Evolutionary conservation across 345 rosid genomes (phyloP).

Genomic region (Eucalyptus cloeziana): DNA sequence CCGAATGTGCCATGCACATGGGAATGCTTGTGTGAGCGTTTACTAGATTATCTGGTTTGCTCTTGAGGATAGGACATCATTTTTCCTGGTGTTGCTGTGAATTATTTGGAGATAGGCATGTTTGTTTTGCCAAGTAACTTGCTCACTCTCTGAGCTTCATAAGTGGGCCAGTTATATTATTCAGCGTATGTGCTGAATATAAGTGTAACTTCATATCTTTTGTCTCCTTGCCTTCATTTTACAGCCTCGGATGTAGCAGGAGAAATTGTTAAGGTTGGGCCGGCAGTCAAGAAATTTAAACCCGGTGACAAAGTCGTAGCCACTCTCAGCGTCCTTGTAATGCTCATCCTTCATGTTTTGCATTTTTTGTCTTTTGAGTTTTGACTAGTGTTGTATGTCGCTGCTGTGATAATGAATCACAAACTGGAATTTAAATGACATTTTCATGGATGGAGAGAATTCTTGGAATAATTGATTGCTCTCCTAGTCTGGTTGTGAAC

Average conservation of each 20-base stretch:
- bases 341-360: neutral
- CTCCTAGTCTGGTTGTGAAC: neutral
- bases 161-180: neutral
- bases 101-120: neutral
- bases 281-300: constrained; percentile 10
- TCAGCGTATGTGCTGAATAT: neutral
- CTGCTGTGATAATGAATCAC: neutral
- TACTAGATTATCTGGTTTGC: neutral
- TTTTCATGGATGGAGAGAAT: neutral
- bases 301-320: constrained; percentile 23
- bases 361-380: neutral
- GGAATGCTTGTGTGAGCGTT: neutral
- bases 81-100: neutral
- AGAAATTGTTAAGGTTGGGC: constrained; percentile 19
- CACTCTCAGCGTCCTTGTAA: neutral
- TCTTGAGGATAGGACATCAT: neutral
- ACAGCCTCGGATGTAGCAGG: constrained; percentile 24
- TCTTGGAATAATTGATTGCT: neutral
- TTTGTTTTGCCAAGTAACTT: neutral
- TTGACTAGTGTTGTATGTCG: neutral
- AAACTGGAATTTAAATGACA: neutral
- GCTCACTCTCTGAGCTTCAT: neutral
- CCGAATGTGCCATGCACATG: neutral
- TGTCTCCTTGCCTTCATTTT: neutral
- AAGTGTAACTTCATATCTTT: neutral